Evolutionary conservation across 345 rosid genomes (phyloP), one percentile per base, ranked within the genome.

Genomic region (Excoecaria agallocha): DNA sequence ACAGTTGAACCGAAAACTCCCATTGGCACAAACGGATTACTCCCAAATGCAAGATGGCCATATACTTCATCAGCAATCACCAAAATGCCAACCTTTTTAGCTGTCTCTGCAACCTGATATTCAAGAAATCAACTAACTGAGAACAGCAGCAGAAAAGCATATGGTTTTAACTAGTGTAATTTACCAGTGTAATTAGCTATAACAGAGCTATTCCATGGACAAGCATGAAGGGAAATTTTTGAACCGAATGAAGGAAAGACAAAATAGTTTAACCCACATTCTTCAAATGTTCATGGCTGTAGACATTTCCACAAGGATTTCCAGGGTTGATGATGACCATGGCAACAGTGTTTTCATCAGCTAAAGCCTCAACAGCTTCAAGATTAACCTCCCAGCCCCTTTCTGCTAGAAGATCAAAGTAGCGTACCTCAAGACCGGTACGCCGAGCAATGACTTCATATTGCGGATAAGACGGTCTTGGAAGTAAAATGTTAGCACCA

Each of bases 341-440:
- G 0, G 91, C 91, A 13, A 76, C 82, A 12, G 90, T 90, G 60
- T 87, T 90, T 16, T 84, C 89, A 59, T 90, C 96, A 39, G 89
- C 89, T 38, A 82, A 66, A 46, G 84, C 82, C 72, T 89, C 88
- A 9, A 89, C 50, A 35, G 82, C 85, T 43, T 82, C 74, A 25
- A 90, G 84, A 80, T 87, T 89, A 35, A 87, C 86, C 72, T 87
- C 95, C 92, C 92, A 88, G 35, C 87, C 83, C 65, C 68, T 81
- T 3, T 84, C 81, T 0, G 91, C 91, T 62, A 88, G 84, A 76
- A 86, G 91, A 80, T 90, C 90, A 35, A 83, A 86, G 74, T 82
- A 73, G 24, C 90, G 90, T 63, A 81, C 66, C 80, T 89, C 82
- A 10, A 87, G 79, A 39, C 76, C 66, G 66, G 76, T 71, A 20